A percentile compares a stretch with the other conserved stretches of the same genome.
phyloP scores from a whole-genome alignment of 768 basidiomycete genomes.

The Termitomyces sp. region DNA sequence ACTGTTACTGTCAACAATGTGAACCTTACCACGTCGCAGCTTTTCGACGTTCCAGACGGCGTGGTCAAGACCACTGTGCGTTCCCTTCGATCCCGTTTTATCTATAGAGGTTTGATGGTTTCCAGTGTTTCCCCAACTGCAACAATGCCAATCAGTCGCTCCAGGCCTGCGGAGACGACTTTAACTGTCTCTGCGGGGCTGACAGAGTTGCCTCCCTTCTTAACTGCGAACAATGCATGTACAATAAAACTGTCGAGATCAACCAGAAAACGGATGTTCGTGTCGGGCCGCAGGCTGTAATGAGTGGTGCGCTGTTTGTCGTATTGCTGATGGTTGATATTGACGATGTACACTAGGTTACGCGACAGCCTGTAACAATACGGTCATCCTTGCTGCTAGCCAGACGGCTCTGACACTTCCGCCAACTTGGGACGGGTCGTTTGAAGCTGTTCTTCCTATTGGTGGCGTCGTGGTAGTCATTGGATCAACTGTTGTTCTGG shows the following conservation, averaged over 20 bases:
- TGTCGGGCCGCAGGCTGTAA: conserved; percentile 59
- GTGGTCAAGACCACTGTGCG: conserved; percentile 28
- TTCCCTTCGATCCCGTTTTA: conserved; percentile 16
- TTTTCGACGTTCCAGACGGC: conserved; percentile 42
- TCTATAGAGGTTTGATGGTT: conserved; percentile 2
- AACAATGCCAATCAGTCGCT: conserved; percentile 23
- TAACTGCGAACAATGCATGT: conserved; percentile 69
- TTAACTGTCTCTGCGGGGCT: conserved; percentile 54
- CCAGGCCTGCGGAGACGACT: conserved; percentile 44
- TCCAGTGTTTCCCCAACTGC: conserved; percentile 38
- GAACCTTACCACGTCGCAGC: conserved; percentile 39
- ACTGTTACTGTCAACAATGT: conserved; percentile 43
- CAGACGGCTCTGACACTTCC: conserved; percentile 46
- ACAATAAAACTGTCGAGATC: conserved; percentile 47
- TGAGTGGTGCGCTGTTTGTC: conserved; percentile 44
- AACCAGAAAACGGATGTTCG: conserved; percentile 50
- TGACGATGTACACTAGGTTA: conserved; percentile 45
- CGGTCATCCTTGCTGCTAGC: conserved; percentile 34
- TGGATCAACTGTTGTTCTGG: conserved; percentile 43
- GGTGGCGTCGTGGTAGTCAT: conserved; percentile 46
- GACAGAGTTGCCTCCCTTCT: conserved; percentile 42
- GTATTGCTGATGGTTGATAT: conserved; percentile 3
- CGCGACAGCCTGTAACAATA: conserved; percentile 40
- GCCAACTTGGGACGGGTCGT: conserved; percentile 60
- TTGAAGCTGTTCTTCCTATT: conserved; percentile 42